Evolutionary conservation across 176 grass and related monocot species (phyloP).

Genomic region (Rhynchospora pubera): DNA sequence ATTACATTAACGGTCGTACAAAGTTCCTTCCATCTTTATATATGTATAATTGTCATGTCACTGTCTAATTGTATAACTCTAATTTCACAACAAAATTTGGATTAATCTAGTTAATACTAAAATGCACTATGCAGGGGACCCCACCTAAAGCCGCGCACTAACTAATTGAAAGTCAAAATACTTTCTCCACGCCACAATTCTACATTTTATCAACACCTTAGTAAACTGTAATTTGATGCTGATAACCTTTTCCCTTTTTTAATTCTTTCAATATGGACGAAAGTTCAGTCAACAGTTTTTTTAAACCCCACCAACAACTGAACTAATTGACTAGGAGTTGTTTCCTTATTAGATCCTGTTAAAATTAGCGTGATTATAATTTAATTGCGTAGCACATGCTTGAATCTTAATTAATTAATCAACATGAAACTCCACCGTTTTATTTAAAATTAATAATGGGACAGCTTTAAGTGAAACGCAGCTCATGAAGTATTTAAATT

Average conservation of each 20-base stretch:
- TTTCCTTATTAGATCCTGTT: background rate
- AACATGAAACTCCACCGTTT: background rate
- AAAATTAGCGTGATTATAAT: background rate
- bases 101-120: constrained; percentile 2
- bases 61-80: background rate
- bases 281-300: background rate
- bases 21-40: no score
- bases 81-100: background rate
- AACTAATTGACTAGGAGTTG: background rate
- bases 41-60: background rate
- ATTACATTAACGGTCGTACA: no score
- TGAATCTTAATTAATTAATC: background rate
- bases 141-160: background rate
- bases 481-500: background rate
- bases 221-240: background rate
- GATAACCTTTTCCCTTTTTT: background rate
- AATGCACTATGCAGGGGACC: background rate
- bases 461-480: background rate
- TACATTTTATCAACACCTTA: background rate
- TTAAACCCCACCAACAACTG: background rate
- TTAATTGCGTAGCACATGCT: background rate
- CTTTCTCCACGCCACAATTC: background rate
- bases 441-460: background rate
- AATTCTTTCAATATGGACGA: background rate
- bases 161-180: background rate